Conservation (phyloP, 306 rosid species). For the Malus sylvestris region DNA sequence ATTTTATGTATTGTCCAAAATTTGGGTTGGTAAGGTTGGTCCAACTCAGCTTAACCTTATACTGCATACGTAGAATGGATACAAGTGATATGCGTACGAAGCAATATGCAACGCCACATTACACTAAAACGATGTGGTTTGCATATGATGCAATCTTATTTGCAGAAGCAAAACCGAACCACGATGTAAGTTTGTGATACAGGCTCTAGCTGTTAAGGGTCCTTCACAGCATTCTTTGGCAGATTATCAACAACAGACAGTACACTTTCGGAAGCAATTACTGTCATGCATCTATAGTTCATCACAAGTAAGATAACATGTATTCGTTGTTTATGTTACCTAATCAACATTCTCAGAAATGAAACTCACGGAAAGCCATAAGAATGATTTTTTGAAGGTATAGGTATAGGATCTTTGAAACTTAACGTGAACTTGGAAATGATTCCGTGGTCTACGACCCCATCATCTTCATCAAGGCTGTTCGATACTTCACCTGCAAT, state of each 20-base stretch:
- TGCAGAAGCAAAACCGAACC: not conserved
- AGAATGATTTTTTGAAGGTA: not conserved
- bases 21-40: not conserved
- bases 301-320: not conserved
- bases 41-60: not conserved
- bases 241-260: slow-evolving; percentile 24
- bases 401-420: not conserved
- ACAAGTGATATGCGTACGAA: not conserved
- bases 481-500: slow-evolving; percentile 65
- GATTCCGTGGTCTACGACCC: slow-evolving; percentile 70
- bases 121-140: not conserved
- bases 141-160: not conserved
- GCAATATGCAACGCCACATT: not conserved
- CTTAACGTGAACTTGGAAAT: slow-evolving; percentile 74
- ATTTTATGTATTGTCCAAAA: not conserved
- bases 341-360: not conserved
- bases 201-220: not conserved
- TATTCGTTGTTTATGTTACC: not conserved
- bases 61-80: not conserved
- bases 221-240: slow-evolving; percentile 22
- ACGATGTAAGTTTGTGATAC: not conserved
- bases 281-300: slow-evolving; percentile 32
- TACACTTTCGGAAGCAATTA: slow-evolving; percentile 34
- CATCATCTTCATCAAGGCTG: slow-evolving; percentile 49
- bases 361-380: not conserved